phyloP scores from a whole-genome alignment of 352 stramenopile genomes.

The Phytophthora sansomeana region DNA sequence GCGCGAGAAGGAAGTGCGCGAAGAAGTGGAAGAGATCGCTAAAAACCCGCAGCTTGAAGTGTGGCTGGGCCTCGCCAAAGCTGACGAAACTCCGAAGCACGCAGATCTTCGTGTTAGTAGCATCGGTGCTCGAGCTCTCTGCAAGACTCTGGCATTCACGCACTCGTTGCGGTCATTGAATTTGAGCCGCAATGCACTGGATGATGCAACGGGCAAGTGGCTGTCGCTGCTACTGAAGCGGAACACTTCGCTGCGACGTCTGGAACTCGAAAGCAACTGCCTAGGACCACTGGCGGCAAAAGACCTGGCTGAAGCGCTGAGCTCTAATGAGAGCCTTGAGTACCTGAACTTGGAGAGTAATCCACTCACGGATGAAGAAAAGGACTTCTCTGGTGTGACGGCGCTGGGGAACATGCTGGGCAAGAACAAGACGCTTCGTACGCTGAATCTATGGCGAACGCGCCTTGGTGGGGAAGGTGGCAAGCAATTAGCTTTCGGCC shows the following conservation, averaged over 20 bases:
- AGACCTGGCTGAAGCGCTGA: conserved; percentile 66
- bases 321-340: conserved; percentile 59
- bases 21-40: conserved; percentile 81
- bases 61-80: conserved; percentile 71
- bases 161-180: conserved; percentile 71
- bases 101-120: conserved; percentile 61
- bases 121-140: conserved; percentile 67
- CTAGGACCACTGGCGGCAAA: conserved; percentile 59
- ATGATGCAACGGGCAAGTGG: conserved; percentile 71
- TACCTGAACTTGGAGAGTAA: conserved; percentile 83
- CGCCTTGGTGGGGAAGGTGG: conserved; percentile 70
- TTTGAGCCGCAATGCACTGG: conserved; percentile 69
- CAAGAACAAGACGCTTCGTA: conserved; percentile 66
- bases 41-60: conserved; percentile 74
- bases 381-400: conserved; percentile 68
- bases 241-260: conserved; percentile 64
- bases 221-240: conserved; percentile 65
- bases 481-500: conserved; percentile 64
- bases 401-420: conserved; percentile 66
- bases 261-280: conserved; percentile 77
- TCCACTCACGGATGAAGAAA: conserved; percentile 79
- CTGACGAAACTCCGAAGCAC: conserved; percentile 59
- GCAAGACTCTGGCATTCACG: conserved; percentile 76
- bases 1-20: conserved; percentile 70
- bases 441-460: conserved; percentile 82